Evolutionary conservation across 257 asterid species (phyloP).

Genomic region (Penstemon davidsonii): DNA sequence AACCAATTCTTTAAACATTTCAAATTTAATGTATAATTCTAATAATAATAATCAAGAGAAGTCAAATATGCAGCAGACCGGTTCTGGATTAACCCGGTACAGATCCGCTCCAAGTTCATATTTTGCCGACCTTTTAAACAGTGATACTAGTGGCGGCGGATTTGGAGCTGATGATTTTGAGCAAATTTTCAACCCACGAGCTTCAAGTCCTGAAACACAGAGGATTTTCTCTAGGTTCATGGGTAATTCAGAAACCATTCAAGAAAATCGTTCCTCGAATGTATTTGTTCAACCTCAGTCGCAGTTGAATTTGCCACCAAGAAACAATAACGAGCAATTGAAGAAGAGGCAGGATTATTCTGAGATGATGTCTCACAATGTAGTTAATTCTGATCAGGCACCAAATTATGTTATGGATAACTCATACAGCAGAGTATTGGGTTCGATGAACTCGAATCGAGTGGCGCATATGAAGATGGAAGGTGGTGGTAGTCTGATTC

Average conservation of each 20-base stretch:
- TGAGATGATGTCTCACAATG: slow-evolving; percentile 21
- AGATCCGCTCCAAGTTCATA: slow-evolving; percentile 71
- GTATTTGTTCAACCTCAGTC: slow-evolving; percentile 24
- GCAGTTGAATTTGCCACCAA: slow-evolving; percentile 32
- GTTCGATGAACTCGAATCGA: too few relatives aligned
- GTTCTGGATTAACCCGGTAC: slow-evolving; percentile 55
- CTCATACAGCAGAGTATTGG: slow-evolving; percentile 20
- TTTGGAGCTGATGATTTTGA: slow-evolving; percentile 49
- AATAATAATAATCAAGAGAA: too few relatives aligned
- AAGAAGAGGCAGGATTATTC: slow-evolving; percentile 28
- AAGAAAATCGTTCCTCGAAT: slow-evolving; percentile 9
- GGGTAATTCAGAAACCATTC: slow-evolving; percentile 1
- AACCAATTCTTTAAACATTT: too few relatives aligned
- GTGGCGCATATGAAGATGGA: slow-evolving; percentile 39
- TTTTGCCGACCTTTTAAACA: slow-evolving; percentile 40
- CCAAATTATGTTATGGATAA: slow-evolving; percentile 28
- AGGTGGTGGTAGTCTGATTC: slow-evolving; percentile 40
- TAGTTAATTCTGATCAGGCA: neutral
- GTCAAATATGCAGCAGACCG: slow-evolving; percentile 35
- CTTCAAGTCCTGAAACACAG: slow-evolving; percentile 20
- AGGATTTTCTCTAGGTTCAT: slow-evolving; percentile 30
- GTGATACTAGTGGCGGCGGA: slow-evolving; percentile 30
- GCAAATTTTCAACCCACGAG: slow-evolving; percentile 31
- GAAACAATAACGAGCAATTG: slow-evolving; percentile 32
- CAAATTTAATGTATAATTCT: too few relatives aligned